Evolutionary conservation across 2,329 filamentous ascomycete species (phyloP).

Genomic region (Ceratocystiopsis sp.): DNA sequence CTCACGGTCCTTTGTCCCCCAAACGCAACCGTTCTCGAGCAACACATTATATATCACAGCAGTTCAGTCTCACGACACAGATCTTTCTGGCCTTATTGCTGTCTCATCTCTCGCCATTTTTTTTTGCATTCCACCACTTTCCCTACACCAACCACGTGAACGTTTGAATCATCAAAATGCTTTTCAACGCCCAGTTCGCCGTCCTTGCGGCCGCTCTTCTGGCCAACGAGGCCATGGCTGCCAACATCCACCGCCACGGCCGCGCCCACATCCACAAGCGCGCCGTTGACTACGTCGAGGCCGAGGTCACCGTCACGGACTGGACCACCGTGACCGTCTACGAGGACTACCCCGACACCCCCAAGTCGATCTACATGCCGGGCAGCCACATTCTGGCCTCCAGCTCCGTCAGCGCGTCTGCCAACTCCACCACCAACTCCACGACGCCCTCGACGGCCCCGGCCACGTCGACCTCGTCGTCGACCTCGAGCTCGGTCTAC

Average conservation of each 20-base stretch:
- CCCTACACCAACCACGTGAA: too few relatives aligned
- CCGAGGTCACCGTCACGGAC: constrained; percentile 19
- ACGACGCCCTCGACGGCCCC: constrained; percentile 2
- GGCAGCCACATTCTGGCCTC: constrained; percentile 4
- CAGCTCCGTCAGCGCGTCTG: constrained; percentile 2
- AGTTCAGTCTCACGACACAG: too few relatives aligned
- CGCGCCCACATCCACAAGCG: constrained; percentile 20
- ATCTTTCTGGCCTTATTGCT: not conserved
- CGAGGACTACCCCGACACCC: constrained; percentile 10
- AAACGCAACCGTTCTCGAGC: not conserved
- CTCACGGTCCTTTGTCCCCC: not conserved
- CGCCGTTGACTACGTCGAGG: constrained; percentile 16
- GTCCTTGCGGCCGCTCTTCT: constrained; percentile 26
- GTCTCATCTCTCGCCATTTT: too few relatives aligned
- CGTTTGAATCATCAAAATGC: constrained; percentile 4
- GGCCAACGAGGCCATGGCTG: constrained; percentile 24
- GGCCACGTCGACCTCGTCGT: constrained; percentile 1
- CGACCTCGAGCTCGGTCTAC: not conserved
- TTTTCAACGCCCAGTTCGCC: constrained; percentile 14
- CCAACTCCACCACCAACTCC: constrained; percentile 2
- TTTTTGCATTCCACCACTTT: too few relatives aligned
- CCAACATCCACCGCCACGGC: constrained; percentile 24
- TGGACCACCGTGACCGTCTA: constrained; percentile 27
- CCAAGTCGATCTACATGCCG: constrained; percentile 6
- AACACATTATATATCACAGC: not conserved